Base-by-base conservation (phyloP, 179 eudicot species). In the Gypsophila paniculata region DNA sequence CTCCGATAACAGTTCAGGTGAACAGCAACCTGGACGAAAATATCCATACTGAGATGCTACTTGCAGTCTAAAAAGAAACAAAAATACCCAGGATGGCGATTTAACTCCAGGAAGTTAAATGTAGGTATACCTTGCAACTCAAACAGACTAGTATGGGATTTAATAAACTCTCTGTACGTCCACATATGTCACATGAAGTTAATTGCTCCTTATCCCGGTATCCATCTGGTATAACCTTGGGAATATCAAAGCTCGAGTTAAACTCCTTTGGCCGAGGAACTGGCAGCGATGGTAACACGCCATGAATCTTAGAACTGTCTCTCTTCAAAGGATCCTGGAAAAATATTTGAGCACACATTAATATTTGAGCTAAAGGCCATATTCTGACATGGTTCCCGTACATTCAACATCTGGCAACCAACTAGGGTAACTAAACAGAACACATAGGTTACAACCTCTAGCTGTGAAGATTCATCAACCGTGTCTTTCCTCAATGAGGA, bases 1-100 rank as follows among this genome's bases (percentile, higher is more conserved):
- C 88, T 86, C 18, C 88, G 88, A 78, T 95, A 92, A 75, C 97
- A 95, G 85, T 84, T 91, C 78, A 90, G 74, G 85, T 95, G 99
- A 78, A 92, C 91, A 26, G 93, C 85, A 80, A 95, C 96, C 99
- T 95, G 89, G 71, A 60, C 62, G 18, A 69, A 53, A 68, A 80
- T 38, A 18, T 9, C 53, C 17, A 38, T 22, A 26, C 70, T 71
- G 17, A 71, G 80, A 82, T 29, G 65, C 12, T 53, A 53, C 73
- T 6, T 26, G 17, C 61, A 29, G 53, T 44, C 18, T 5, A 21
- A 13, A 49, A 55, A 39, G 12, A 2, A 19, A 21, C 60, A 17
- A 21, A 4, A 12, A 21, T 55, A 9, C 48, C 51, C 17, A 8
- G 17, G 23, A 15, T 49, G 7, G 61, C 46, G 11, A 42, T 6